phyloP scores from a whole-genome alignment of 2,329 filamentous ascomycete genomes.

The Microascus cirrosus region DNA sequence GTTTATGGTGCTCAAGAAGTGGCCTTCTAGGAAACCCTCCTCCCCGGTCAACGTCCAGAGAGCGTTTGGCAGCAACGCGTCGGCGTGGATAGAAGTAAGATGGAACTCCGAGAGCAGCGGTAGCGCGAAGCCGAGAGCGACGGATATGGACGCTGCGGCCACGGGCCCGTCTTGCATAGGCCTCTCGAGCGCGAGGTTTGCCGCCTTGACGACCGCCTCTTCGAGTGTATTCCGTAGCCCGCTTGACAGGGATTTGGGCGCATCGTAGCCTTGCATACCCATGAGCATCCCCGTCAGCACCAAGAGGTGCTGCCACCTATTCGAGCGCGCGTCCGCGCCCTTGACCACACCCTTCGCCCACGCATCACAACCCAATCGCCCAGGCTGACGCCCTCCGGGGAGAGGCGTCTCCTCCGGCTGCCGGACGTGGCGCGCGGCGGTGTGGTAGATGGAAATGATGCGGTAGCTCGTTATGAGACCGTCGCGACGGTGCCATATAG shows the following conservation, averaged over 20 bases:
- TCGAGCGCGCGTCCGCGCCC: constrained; percentile 46
- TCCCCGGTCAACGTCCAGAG: constrained; percentile 56
- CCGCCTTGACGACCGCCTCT: constrained; percentile 59
- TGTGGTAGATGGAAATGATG: constrained; percentile 61
- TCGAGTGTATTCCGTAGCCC: constrained; percentile 58
- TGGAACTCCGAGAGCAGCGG: constrained; percentile 54
- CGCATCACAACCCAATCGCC: constrained; percentile 33
- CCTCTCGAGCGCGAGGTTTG: constrained; percentile 60
- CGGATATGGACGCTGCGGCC: constrained; percentile 43
- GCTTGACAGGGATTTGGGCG: constrained; percentile 40
- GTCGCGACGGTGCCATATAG: constrained; percentile 55
- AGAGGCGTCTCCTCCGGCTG: constrained; percentile 20
- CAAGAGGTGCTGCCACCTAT: constrained; percentile 75
- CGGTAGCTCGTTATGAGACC: constrained; percentile 52
- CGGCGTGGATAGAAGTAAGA: constrained; percentile 50
- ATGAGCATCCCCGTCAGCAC: constrained; percentile 68
- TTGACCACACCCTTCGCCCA: constrained; percentile 47
- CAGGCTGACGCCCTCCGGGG: constrained; percentile 13
- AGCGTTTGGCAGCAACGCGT: constrained; percentile 58
- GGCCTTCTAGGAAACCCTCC: constrained; percentile 65
- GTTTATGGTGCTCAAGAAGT: constrained; percentile 57
- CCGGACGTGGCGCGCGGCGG: constrained; percentile 46
- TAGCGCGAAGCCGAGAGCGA: constrained; percentile 70
- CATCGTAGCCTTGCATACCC: constrained; percentile 55
- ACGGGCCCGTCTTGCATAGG: constrained; percentile 25